These are phyloP conservation scores for Hysterangium stoloniferum DNA, from an alignment of 768 basidiomycete species.

Conservation along the genomic window DNA sequence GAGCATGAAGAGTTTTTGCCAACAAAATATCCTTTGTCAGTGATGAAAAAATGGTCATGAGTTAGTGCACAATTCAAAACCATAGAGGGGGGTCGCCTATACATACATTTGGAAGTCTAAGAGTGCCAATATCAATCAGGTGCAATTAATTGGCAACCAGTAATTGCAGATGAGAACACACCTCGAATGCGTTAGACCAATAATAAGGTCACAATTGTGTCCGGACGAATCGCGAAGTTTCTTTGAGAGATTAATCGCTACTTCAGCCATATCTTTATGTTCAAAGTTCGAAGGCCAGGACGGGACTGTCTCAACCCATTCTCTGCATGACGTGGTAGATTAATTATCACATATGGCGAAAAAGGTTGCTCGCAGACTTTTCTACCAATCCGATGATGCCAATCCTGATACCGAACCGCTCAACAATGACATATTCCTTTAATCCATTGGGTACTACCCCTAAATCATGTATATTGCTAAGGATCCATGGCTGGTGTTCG, in stretches of 20 bases:
- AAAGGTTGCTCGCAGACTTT: conserved; percentile 38
- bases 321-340: conserved; percentile 34
- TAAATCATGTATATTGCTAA: conserved; percentile 79
- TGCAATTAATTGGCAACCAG: not conserved
- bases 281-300: conserved; percentile 80
- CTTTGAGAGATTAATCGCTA: conserved; percentile 64
- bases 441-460: conserved; percentile 53
- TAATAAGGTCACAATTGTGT: conserved; percentile 68
- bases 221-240: conserved; percentile 64
- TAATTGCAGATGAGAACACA: conserved; percentile 23
- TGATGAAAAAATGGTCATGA: not conserved
- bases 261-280: conserved; percentile 67
- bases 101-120: conserved; percentile 42
- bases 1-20: conserved; percentile 56
- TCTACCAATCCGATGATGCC: conserved; percentile 87
- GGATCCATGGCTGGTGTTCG: conserved; percentile 65
- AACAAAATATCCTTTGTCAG: conserved; percentile 63
- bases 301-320: conserved; percentile 83
- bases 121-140: not conserved
- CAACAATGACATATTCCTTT: conserved; percentile 55
- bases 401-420: conserved; percentile 60
- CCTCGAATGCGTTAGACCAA: conserved; percentile 83
- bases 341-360: not conserved
- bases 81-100: not conserved
- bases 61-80: not conserved